Evolutionary conservation across 805 yeast genomes (phyloP), one percentile per base, ranked within the genome.

Genomic region (Lipomyces lipofer): DNA sequence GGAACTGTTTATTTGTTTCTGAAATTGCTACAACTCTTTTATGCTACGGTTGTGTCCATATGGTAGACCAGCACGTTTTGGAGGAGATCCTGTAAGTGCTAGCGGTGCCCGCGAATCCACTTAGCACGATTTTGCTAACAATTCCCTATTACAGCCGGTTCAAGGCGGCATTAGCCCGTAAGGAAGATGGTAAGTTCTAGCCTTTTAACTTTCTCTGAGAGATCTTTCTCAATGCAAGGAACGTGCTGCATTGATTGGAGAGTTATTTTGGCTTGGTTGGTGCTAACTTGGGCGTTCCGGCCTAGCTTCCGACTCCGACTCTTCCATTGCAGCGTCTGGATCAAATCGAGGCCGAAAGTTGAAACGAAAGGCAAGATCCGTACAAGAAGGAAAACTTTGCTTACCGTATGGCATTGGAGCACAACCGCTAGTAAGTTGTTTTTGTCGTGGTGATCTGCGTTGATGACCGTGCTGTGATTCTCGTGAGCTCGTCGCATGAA

Each of bases 341-440:
- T 71, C 80, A 0, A 83, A 83, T 62, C 71, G 86, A 50, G 86
- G 86, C 8, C 78, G 78, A 56, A 83, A 83, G 64, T 71, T 83
- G 30, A 75, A 80, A 47, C 75, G 76, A 43, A 78, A 78, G 1
- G 74, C 84, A 7, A 72, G 75, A 8, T 63, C 66, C 13, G 78
- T 82, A 0, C 76, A 80, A 45, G 72, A 78, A 54, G 75, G 73
- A 27, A 70, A 71, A 40, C 67, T 83, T 35, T 63, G 64, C 5
- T 49, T 56, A 2, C 62, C 71, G 29, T 29, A 29, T 13, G 42
- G 17, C 7, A 32, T n/a, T 4, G 49, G 42, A n/a, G 8, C 39
- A 36, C 25, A n/a, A 29, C 21, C 38, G 17, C 38, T 43, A 27
- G 52, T 43, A 21, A 19, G 54, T 33, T 29, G 27, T 7, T 17